Conservation (phyloP, 2,329 filamentous ascomycete species). For the Fusarium heterosporum region DNA sequence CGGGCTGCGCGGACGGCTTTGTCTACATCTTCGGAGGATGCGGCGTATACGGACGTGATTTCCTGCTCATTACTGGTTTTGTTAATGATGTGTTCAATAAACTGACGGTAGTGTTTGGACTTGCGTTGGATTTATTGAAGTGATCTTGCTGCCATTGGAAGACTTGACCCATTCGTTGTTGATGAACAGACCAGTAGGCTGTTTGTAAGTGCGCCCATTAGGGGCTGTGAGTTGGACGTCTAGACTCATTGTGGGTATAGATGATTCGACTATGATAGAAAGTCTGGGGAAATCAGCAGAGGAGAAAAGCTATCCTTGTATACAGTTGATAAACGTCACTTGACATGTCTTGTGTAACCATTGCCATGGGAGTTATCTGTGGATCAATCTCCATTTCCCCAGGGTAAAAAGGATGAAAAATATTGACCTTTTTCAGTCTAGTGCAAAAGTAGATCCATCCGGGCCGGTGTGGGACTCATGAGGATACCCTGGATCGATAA, state of each 20-base stretch:
- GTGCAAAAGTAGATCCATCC: neutral
- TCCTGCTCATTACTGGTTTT: slow-evolving; percentile 47
- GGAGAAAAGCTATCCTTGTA: slow-evolving; percentile 22
- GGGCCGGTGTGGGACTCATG: slow-evolving; percentile 5
- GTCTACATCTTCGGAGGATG: slow-evolving; percentile 49
- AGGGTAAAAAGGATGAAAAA: slow-evolving; percentile 5
- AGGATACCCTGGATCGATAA: slow-evolving; percentile 16
- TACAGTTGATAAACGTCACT: neutral
- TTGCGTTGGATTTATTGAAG: slow-evolving; percentile 67
- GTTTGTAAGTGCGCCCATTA: slow-evolving; percentile 75
- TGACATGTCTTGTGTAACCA: neutral
- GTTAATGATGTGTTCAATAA: neutral
- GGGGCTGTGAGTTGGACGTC: slow-evolving; percentile 51
- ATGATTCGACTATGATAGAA: neutral
- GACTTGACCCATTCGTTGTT: slow-evolving; percentile 79
- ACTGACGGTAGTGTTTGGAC: neutral
- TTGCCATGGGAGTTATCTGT: neutral
- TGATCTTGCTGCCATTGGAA: slow-evolving; percentile 66
- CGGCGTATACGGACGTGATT: slow-evolving; percentile 51
- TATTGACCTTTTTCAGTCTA: slow-evolving; percentile 19
- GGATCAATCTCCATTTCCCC: neutral
- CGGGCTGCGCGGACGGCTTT: slow-evolving; percentile 62
- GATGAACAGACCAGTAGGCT: slow-evolving; percentile 79
- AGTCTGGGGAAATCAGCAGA: slow-evolving; percentile 7
- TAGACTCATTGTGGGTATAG: slow-evolving; percentile 32